A percentile compares a stretch with the other conserved stretches of the same genome.
These are phyloP conservation scores for Gossypium davidsonii DNA, from an alignment of 441 rosid species.

Conservation along the genomic window DNA sequence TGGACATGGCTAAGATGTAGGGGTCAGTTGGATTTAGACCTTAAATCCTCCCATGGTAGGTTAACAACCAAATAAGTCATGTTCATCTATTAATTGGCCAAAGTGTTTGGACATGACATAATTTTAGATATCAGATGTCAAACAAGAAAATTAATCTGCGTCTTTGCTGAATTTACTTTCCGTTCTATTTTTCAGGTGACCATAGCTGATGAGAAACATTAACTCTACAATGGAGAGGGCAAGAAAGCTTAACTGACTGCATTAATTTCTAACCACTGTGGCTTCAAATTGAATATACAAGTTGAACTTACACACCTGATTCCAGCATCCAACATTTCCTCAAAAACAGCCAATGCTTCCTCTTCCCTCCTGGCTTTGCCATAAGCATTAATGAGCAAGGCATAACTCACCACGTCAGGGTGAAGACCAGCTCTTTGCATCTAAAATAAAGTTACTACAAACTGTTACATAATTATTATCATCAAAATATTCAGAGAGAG, in stretches of 20 bases:
- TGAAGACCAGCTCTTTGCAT: constrained; percentile 83
- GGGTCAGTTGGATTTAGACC: neutral
- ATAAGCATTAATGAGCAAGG: constrained; percentile 82
- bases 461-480: constrained; percentile 17
- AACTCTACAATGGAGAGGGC: neutral
- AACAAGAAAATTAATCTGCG: neutral
- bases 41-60: neutral
- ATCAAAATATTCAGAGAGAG: constrained; percentile 9
- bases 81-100: neutral
- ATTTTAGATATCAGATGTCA: neutral
- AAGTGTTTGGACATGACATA: neutral
- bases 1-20: neutral
- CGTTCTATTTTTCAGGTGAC: too few relatives aligned
- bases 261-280: neutral
- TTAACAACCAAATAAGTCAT: neutral
- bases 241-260: neutral
- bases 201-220: neutral
- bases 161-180: neutral
- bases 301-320: constrained; percentile 49
- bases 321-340: constrained; percentile 94
- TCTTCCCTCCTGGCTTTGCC: constrained; percentile 92
- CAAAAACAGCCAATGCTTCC: constrained; percentile 94
- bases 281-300: neutral
- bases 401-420: constrained; percentile 91
- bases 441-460: constrained; percentile 36